Percentiles rank a stretch among this genome's conserved stretches.
phyloP scores from a whole-genome alignment of 495 filamentous ascomycete genomes.

The Haplographium delicatum region DNA sequence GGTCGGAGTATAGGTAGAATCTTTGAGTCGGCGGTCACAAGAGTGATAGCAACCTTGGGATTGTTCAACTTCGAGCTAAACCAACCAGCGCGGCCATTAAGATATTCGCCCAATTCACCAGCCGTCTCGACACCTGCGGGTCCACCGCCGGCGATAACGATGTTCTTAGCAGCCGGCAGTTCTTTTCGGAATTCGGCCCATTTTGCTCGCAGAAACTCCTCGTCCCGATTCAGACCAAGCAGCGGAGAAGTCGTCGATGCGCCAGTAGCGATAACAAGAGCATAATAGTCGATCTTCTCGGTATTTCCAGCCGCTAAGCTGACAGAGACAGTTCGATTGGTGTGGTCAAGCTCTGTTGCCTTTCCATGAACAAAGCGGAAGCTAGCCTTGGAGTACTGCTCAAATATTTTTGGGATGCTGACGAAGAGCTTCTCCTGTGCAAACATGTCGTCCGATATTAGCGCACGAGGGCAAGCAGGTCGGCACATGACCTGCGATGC shows the following conservation, averaged over 20 bases:
- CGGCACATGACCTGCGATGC: constrained; percentile 37
- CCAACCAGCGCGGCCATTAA: background rate
- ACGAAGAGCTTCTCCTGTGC: constrained; percentile 32
- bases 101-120: constrained; percentile 42
- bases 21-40: constrained; percentile 29
- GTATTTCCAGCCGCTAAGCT: constrained; percentile 32
- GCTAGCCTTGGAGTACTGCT: constrained; percentile 22
- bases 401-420: constrained; percentile 28
- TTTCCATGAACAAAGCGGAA: constrained; percentile 51
- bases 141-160: constrained; percentile 60
- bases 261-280: constrained; percentile 32
- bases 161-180: constrained; percentile 40
- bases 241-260: constrained; percentile 34
- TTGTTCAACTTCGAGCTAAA: constrained; percentile 2
- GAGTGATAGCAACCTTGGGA: constrained; percentile 26
- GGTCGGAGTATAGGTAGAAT: constrained; percentile 27
- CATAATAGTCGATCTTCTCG: constrained; percentile 36
- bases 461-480: constrained; percentile 33
- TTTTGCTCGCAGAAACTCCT: background rate
- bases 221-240: background rate
- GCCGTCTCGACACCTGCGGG: constrained; percentile 58
- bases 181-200: constrained; percentile 27
- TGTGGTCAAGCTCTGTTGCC: constrained; percentile 28
- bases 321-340: background rate
- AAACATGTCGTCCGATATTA: constrained; percentile 30